These are phyloP conservation scores for Neospermospora avenae DNA, from an alignment of 2,329 filamentous ascomycete genomes.

Conservation along the genomic window DNA sequence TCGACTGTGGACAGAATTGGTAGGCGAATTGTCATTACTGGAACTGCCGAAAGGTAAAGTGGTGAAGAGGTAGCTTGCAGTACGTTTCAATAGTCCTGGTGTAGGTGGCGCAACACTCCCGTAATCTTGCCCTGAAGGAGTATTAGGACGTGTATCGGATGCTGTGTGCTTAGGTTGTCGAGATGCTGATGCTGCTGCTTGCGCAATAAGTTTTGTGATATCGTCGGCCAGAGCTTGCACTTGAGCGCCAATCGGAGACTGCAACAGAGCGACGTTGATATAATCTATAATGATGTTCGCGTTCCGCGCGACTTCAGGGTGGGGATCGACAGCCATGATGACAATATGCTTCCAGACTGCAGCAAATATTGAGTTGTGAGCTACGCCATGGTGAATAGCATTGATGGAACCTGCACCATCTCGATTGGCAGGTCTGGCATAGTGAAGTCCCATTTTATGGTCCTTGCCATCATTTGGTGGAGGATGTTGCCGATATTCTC, in stretches of 20 bases:
- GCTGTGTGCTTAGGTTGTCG: constrained; percentile 18
- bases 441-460: constrained; percentile 62
- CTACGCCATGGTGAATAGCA: constrained; percentile 55
- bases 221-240: constrained; percentile 74
- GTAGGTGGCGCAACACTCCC: constrained; percentile 46
- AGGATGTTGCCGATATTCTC: constrained; percentile 59
- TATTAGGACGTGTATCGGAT: constrained; percentile 30
- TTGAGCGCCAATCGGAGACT: constrained; percentile 69
- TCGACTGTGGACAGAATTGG: constrained; percentile 21
- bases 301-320: constrained; percentile 86
- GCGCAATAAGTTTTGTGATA: constrained; percentile 52
- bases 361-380: constrained; percentile 86
- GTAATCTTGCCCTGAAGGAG: constrained; percentile 31
- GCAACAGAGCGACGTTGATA: constrained; percentile 72
- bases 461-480: constrained; percentile 54
- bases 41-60: constrained; percentile 45
- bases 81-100: constrained; percentile 58
- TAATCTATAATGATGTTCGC: constrained; percentile 84
- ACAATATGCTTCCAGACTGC: constrained; percentile 93
- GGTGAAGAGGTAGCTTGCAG: constrained; percentile 58
- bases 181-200: constrained; percentile 40
- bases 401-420: constrained; percentile 57
- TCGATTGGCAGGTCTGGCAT: constrained; percentile 53
- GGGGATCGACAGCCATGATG: constrained; percentile 88
- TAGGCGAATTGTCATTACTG: constrained; percentile 30